Percentiles rank a stretch among this genome's conserved stretches.
Evolutionary conservation across 163 green algal genomes (phyloP).

Genomic region (Coccomyxa subellipsoidea): DNA sequence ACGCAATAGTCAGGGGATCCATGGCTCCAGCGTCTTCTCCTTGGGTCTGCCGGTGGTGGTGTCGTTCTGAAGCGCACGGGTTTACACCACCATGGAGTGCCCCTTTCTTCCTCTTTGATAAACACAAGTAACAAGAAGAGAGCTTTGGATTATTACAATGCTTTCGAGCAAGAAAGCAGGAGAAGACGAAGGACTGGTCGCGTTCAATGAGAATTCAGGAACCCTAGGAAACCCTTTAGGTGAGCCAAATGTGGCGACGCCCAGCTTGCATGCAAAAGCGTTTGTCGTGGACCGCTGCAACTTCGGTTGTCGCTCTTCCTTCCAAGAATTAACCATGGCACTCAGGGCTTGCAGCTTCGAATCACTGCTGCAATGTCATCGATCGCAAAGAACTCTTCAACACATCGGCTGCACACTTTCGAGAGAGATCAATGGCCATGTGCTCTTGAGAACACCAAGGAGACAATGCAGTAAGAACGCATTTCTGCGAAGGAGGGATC

Average conservation of each 20-base stretch:
- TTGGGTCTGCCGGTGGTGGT: background rate
- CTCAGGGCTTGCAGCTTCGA: background rate
- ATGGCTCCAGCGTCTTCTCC: background rate
- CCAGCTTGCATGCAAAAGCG: background rate
- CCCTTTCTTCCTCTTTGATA: no score
- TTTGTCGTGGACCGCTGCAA: background rate
- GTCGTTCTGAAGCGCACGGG: background rate
- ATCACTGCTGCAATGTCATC: background rate
- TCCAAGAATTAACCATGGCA: background rate
- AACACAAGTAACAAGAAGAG: no score
- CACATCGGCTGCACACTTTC: no score
- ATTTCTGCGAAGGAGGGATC: no score
- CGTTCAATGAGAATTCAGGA: no score
- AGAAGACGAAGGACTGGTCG: no score
- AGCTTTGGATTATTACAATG: no score
- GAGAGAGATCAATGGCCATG: background rate
- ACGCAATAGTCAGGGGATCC: slow-evolving; percentile 55
- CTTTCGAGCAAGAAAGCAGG: no score
- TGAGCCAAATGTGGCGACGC: background rate
- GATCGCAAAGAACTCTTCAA: background rate
- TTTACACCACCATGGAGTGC: no score
- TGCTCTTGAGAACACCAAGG: background rate
- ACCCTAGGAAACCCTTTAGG: no score
- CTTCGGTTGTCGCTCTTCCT: background rate
- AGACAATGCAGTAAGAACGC: background rate